A percentile compares a stretch with the other conserved stretches of the same genome.
These are phyloP conservation scores for Penstemon newberryi DNA, from an alignment of 257 asterid genomes.

Conservation along the genomic window DNA sequence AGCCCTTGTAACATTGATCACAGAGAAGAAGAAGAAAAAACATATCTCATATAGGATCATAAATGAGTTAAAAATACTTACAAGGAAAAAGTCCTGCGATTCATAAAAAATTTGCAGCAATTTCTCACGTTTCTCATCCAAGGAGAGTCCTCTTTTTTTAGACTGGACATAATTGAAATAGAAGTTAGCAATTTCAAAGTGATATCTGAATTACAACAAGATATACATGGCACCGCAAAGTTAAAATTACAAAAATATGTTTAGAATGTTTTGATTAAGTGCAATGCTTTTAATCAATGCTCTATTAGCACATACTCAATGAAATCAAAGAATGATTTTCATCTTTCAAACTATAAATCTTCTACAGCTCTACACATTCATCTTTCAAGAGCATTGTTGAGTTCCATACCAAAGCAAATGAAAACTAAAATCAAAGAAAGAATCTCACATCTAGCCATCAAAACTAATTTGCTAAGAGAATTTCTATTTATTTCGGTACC, in stretches of 20 bases:
- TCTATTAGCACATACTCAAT: constrained; percentile 5
- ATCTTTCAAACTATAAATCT: not conserved
- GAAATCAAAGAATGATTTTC: not conserved
- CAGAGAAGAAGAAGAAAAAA: no score
- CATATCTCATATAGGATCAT: not conserved
- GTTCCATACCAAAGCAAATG: constrained; percentile 13
- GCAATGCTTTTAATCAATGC: not conserved
- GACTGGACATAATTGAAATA: constrained; percentile 45
- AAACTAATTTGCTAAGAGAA: not conserved
- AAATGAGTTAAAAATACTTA: constrained; percentile 43
- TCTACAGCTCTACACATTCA: not conserved
- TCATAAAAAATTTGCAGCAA: constrained; percentile 92
- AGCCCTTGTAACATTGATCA: not conserved
- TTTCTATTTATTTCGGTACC: not conserved
- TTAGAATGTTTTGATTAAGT: constrained; percentile 17
- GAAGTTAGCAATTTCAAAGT: constrained; percentile 23
- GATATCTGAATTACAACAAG: constrained; percentile 6
- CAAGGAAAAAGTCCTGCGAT: constrained; percentile 87
- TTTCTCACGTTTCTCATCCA: constrained; percentile 94
- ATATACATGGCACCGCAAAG: not conserved
- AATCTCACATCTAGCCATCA: not conserved
- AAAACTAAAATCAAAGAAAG: constrained; percentile 11
- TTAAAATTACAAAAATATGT: constrained; percentile 8
- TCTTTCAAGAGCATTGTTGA: constrained; percentile 7
- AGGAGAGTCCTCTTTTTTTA: constrained; percentile 88